phyloP scores from a whole-genome alignment of 2,329 filamentous ascomycete species.

The Phialocephala subalpina region DNA sequence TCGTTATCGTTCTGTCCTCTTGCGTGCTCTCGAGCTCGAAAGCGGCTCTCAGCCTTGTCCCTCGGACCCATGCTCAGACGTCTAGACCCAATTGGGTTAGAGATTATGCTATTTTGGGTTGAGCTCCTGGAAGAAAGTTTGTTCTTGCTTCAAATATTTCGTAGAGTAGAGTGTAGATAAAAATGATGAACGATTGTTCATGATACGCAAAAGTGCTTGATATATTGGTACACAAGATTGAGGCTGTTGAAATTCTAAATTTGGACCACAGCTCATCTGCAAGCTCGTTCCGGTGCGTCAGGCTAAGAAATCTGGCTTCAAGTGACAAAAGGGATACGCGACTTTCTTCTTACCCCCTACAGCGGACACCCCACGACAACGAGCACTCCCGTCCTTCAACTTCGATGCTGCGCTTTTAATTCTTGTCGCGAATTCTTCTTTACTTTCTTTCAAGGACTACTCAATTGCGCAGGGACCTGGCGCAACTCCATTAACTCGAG shows the following conservation, averaged over 20 bases:
- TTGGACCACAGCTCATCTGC: conserved; percentile 9
- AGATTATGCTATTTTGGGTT: conserved; percentile 24
- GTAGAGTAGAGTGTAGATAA: not conserved
- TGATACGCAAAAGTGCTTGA: too few species aligned
- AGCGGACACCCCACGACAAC: conserved; percentile 23
- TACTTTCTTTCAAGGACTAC: conserved; percentile 37
- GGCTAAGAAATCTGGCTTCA: conserved; percentile 36
- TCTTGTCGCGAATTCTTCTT: conserved; percentile 35
- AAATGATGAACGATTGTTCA: too few species aligned
- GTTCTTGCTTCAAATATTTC: not conserved
- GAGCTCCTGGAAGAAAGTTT: not conserved
- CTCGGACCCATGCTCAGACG: conserved; percentile 14
- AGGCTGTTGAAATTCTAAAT: conserved; percentile 17
- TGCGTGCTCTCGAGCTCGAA: too few species aligned
- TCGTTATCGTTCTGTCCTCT: not conserved
- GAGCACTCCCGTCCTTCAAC: conserved; percentile 30
- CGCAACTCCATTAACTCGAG: conserved; percentile 29
- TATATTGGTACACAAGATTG: not conserved
- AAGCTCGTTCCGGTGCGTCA: not conserved
- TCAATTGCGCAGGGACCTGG: conserved; percentile 27
- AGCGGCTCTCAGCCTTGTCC: conserved; percentile 21
- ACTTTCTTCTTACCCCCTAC: conserved; percentile 17
- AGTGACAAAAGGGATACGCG: conserved; percentile 33
- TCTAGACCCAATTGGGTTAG: conserved; percentile 2
- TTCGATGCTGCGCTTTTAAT: conserved; percentile 42